phyloP scores from a whole-genome alignment of 129 eudicot genomes.

The Kitagawia praeruptora region DNA sequence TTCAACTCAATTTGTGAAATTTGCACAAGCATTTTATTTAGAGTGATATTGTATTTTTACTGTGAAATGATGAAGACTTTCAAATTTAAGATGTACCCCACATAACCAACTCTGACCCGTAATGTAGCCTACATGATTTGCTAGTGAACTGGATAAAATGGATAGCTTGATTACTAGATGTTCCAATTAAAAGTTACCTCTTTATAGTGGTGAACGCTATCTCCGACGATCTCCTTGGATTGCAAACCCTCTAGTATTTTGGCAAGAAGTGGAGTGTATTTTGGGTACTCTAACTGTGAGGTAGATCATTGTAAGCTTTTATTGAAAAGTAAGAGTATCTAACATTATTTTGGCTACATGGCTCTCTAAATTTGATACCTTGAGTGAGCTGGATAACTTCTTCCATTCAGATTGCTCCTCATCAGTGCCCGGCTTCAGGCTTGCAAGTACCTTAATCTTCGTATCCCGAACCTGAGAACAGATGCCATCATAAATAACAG shows the following conservation, averaged over 20 bases:
- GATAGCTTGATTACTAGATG: background rate
- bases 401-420: conserved; percentile 78
- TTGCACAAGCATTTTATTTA: background rate
- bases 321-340: background rate
- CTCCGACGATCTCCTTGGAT: conserved; percentile 50
- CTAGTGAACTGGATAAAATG: background rate
- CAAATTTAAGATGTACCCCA: background rate
- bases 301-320: background rate
- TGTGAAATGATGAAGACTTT: background rate
- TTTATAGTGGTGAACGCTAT: conserved; percentile 58
- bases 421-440: conserved; percentile 56
- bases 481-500: conserved; percentile 10
- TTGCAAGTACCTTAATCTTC: conserved; percentile 74
- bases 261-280: conserved; percentile 83
- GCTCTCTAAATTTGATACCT: conserved; percentile 34
- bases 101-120: background rate
- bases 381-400: conserved; percentile 54
- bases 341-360: background rate
- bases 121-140: background rate
- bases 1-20: background rate
- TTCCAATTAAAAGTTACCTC: conserved; percentile 42
- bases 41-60: background rate
- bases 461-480: conserved; percentile 69
- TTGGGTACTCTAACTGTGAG: conserved; percentile 82
- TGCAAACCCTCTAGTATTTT: conserved; percentile 71